phyloP scores from a whole-genome alignment of 2,329 filamentous ascomycete species.

The Ophiosphaerella korrae region DNA sequence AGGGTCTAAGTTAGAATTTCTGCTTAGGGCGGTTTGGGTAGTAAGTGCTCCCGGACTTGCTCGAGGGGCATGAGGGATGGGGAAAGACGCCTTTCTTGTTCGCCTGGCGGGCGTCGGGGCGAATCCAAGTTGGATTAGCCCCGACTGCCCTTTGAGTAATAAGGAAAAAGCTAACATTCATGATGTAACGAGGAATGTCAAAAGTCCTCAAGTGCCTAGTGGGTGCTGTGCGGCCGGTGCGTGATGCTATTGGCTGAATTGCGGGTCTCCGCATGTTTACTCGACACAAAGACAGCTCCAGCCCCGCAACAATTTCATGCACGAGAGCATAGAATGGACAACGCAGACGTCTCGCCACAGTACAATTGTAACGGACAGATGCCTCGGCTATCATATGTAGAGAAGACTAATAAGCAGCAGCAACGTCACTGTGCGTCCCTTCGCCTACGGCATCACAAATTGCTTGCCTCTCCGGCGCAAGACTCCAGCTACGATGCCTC shows the following conservation, averaged over 20 bases:
- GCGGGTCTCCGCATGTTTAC: constrained; percentile 31
- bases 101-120: no score
- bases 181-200: background rate
- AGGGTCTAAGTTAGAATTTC: no score
- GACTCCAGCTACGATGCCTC: constrained; percentile 49
- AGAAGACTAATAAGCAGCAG: constrained; percentile 22
- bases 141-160: no score
- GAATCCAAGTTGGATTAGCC: no score
- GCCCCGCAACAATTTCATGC: constrained; percentile 5
- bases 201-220: background rate
- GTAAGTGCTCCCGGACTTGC: no score
- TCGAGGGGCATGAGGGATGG: no score
- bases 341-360: constrained; percentile 34
- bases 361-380: constrained; percentile 32
- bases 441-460: constrained; percentile 48
- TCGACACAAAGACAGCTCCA: constrained; percentile 18
- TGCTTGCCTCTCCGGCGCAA: constrained; percentile 45
- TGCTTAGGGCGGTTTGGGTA: no score
- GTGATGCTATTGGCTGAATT: constrained; percentile 23
- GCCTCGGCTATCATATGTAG: no score
- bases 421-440: constrained; percentile 40
- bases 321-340: constrained; percentile 27
- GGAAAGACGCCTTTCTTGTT: no score
- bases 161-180: no score
- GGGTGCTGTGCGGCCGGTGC: background rate